Percentiles rank a stretch among this genome's conserved stretches.
Conservation (phyloP, 108 stramenopile genomes). For the Skeletonema menzelii region DNA sequence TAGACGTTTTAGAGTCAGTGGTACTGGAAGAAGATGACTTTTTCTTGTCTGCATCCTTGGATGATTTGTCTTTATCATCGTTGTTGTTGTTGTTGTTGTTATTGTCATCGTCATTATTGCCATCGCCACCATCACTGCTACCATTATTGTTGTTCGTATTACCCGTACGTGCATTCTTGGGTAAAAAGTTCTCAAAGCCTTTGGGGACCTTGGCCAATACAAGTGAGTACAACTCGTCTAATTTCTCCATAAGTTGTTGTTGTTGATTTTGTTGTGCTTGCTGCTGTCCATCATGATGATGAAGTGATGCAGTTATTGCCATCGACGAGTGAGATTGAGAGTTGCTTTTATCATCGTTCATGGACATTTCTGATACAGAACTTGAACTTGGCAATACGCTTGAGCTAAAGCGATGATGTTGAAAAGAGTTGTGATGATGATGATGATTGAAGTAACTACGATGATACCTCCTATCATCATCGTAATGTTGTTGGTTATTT, state of each 20-base stretch:
- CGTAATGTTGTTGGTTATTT: background rate
- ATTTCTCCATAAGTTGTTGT: slow-evolving; percentile 6
- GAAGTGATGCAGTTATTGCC: background rate
- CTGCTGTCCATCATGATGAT: background rate
- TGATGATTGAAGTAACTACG: background rate
- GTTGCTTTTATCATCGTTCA: background rate
- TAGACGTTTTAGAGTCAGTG: background rate
- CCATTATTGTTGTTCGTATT: background rate
- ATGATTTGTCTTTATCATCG: slow-evolving; percentile 22
- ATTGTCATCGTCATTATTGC: slow-evolving; percentile 6
- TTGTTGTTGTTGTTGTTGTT: slow-evolving; percentile 1
- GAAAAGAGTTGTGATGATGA: background rate
- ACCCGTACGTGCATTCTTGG: slow-evolving; percentile 56
- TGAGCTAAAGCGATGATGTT: background rate
- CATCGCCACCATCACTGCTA: background rate
- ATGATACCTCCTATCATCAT: background rate
- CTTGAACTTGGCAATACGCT: background rate
- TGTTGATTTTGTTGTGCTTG: background rate
- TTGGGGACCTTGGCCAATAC: slow-evolving; percentile 59
- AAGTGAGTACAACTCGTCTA: slow-evolving; percentile 22
- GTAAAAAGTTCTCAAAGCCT: slow-evolving; percentile 88
- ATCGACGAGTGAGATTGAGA: background rate
- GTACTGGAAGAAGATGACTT: slow-evolving; percentile 5
- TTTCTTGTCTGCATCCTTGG: slow-evolving; percentile 23
- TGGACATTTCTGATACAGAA: no score